Evolutionary conservation across 2,329 filamentous ascomycete genomes (phyloP).

Genomic region (Simplicillium sp.): DNA sequence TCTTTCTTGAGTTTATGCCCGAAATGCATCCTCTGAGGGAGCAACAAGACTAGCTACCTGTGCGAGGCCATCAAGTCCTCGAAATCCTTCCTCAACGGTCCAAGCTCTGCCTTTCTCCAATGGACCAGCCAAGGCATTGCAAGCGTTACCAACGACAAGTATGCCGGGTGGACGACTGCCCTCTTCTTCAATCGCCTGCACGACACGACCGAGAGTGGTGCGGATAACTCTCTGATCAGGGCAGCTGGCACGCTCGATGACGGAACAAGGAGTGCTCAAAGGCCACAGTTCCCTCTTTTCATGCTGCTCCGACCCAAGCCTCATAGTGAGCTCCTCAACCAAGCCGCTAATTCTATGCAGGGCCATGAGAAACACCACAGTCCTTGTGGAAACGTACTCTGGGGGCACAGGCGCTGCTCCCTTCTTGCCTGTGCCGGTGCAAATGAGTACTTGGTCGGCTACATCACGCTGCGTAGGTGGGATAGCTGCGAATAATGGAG

Average conservation of each 20-base stretch:
- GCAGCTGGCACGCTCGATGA: conserved; percentile 88
- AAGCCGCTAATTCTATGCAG: conserved; percentile 74
- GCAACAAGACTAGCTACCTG: neutral
- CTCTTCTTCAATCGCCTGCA: conserved; percentile 75
- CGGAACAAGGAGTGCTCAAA: conserved; percentile 71
- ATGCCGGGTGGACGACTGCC: conserved; percentile 84
- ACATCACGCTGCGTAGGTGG: conserved; percentile 84
- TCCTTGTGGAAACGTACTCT: conserved; percentile 64
- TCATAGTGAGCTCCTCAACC: conserved; percentile 57
- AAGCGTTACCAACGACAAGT: conserved; percentile 75
- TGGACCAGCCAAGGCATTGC: conserved; percentile 58
- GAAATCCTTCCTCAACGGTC: conserved; percentile 82
- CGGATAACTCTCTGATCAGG: conserved; percentile 89
- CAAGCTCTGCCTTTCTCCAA: conserved; percentile 54
- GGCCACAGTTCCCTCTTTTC: conserved; percentile 52
- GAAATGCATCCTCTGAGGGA: neutral
- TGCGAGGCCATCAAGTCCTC: conserved; percentile 50
- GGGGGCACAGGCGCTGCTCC: conserved; percentile 76
- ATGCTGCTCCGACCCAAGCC: conserved; percentile 21
- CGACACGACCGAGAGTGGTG: conserved; percentile 73
- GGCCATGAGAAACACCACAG: conserved; percentile 92
- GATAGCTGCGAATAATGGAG: conserved; percentile 80
- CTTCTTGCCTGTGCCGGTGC: conserved; percentile 90
- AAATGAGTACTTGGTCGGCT: conserved; percentile 89
- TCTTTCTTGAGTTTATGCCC: too few relatives aligned